Percentiles rank a stretch among this genome's conserved stretches.
Evolutionary conservation across 2,329 filamentous ascomycete species (phyloP).

Genomic region (Ampelomyces quisqualis): DNA sequence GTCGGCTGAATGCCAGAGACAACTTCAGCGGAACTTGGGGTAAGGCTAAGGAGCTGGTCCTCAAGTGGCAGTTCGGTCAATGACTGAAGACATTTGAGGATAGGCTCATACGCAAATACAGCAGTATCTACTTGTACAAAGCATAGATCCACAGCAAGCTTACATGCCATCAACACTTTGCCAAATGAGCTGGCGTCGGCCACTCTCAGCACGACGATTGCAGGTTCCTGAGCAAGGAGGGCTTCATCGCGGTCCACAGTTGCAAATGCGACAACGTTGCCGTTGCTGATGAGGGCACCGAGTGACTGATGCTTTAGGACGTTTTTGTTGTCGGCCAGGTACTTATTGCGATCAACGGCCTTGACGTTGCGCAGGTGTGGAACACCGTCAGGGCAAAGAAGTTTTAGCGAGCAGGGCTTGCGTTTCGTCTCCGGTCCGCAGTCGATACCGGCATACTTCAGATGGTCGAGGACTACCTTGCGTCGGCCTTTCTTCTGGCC

Average conservation of each 20-base stretch:
- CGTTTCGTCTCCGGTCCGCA: slow-evolving; percentile 35
- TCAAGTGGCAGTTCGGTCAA: slow-evolving; percentile 59
- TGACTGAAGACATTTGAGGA: slow-evolving; percentile 60
- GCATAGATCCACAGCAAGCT: slow-evolving; percentile 33
- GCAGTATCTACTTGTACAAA: slow-evolving; percentile 65
- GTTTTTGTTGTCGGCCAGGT: slow-evolving; percentile 47
- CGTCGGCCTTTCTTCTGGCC: slow-evolving; percentile 53
- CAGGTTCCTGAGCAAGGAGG: slow-evolving; percentile 47
- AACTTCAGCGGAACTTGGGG: slow-evolving; percentile 14
- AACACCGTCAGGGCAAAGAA: slow-evolving; percentile 50
- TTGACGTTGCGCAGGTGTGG: slow-evolving; percentile 43
- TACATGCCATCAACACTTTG: slow-evolving; percentile 47
- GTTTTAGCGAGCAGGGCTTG: slow-evolving; percentile 41
- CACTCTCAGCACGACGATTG: slow-evolving; percentile 57
- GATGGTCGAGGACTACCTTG: slow-evolving; percentile 43
- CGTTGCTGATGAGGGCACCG: slow-evolving; percentile 58
- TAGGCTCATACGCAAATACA: slow-evolving; percentile 68
- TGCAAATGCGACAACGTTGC: slow-evolving; percentile 61
- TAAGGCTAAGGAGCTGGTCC: slow-evolving; percentile 51
- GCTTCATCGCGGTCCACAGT: slow-evolving; percentile 56
- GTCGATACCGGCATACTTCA: slow-evolving; percentile 47
- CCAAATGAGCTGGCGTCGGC: slow-evolving; percentile 49
- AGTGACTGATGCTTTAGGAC: slow-evolving; percentile 63
- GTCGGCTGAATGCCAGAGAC: slow-evolving; percentile 27
- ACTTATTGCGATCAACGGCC: slow-evolving; percentile 44